These are phyloP conservation scores for Rhododendron mucronatum DNA, from an alignment of 148 eudicot species.

Conservation along the genomic window DNA sequence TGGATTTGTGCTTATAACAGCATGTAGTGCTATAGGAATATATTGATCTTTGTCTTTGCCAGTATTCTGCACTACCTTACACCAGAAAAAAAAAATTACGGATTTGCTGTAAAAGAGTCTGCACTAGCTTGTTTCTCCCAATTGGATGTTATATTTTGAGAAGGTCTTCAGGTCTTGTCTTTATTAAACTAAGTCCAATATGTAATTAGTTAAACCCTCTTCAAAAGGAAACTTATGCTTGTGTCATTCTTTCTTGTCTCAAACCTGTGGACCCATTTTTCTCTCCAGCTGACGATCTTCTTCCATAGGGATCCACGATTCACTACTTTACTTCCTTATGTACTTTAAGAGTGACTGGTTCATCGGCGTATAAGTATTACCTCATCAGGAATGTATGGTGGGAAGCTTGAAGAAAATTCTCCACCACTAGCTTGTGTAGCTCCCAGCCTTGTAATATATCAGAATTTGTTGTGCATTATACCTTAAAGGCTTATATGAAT, in stretches of 20 bases:
- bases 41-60: neutral
- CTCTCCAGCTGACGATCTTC: neutral
- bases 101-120: neutral
- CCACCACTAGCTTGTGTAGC: neutral
- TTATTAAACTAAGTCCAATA: neutral
- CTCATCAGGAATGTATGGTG: neutral
- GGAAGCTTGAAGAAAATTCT: neutral
- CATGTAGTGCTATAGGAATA: neutral
- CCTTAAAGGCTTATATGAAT: neutral
- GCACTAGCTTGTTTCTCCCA: neutral
- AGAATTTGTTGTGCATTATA: neutral
- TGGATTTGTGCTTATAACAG: neutral
- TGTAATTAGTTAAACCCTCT: neutral
- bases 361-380: no score
- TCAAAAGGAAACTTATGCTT: neutral
- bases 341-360: neutral
- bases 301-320: neutral
- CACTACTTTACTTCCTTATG: neutral
- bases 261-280: neutral
- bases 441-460: neutral
- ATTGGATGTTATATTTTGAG: neutral
- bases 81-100: neutral
- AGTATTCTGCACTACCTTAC: neutral
- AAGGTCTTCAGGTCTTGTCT: neutral
- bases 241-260: neutral